phyloP scores from a whole-genome alignment of 805 yeast species.

The Metschnikowia proteae region DNA sequence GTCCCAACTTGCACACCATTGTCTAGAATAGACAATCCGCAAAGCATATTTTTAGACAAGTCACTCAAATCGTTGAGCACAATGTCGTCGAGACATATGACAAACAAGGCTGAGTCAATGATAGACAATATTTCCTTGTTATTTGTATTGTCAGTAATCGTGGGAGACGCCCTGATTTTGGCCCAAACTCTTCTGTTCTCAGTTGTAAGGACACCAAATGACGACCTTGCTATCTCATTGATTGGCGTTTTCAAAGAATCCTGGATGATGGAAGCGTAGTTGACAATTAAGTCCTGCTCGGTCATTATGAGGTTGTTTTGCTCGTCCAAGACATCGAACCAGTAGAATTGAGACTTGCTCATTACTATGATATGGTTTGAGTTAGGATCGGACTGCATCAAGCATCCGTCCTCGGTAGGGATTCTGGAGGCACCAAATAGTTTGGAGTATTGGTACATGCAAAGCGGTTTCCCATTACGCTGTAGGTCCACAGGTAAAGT shows the following conservation, averaged over 20 bases:
- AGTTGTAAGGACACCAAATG: slow-evolving; percentile 87
- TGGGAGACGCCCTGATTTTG: slow-evolving; percentile 51
- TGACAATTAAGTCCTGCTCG: slow-evolving; percentile 70
- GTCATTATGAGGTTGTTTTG: slow-evolving; percentile 67
- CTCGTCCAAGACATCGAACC: slow-evolving; percentile 87
- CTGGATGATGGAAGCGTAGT: slow-evolving; percentile 68
- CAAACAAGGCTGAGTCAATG: slow-evolving; percentile 77
- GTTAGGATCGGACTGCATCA: slow-evolving; percentile 73
- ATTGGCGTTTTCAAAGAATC: slow-evolving; percentile 59
- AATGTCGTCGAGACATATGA: slow-evolving; percentile 79
- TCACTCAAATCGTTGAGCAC: slow-evolving; percentile 59
- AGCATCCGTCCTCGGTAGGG: slow-evolving; percentile 76
- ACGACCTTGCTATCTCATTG: slow-evolving; percentile 64
- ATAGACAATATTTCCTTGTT: slow-evolving; percentile 71
- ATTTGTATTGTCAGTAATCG: slow-evolving; percentile 39
- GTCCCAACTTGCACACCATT: slow-evolving; percentile 91
- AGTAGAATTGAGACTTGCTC: slow-evolving; percentile 84
- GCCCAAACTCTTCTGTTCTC: slow-evolving; percentile 91
- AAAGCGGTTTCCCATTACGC: slow-evolving; percentile 59
- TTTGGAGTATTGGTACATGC: slow-evolving; percentile 89
- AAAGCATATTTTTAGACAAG: slow-evolving; percentile 77
- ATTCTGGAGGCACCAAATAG: slow-evolving; percentile 85
- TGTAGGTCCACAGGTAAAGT: slow-evolving; percentile 69
- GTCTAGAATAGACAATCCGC: slow-evolving; percentile 76
- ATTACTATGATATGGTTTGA: slow-evolving; percentile 80